Base-by-base conservation (phyloP, 2,329 filamentous ascomycete genomes). In the Rachicladosporium sp. region DNA sequence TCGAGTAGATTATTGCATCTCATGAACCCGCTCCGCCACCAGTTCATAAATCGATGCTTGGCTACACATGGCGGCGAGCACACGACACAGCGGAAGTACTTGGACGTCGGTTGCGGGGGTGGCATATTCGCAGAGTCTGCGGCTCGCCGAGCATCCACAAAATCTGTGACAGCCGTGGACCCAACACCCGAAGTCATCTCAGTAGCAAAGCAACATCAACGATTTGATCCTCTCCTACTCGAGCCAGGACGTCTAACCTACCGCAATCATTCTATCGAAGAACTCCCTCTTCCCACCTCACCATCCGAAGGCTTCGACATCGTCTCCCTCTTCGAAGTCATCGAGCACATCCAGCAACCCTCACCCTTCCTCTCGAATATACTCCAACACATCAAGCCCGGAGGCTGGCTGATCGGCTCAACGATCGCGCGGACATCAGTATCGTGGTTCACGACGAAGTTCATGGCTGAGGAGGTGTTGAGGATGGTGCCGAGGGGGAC, bases 11-110 rank as follows among this genome's bases (percentile, higher is more conserved):
- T 95, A 43, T 77, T 98, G 2, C 91, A 98, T 63, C 80, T 94
- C 50, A 96, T 98, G 89, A 96, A 98, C 65, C 91, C 91, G 2
- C 76, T 94, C 34, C 87, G 91, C 29, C 88, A 96, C 65, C 79
- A 87, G 63, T 96, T 96, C 64, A 91, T 95, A 60, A 71, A 71
- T 13, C 65, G 68, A 46, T 95, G 89, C 57, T 41, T 49, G 12
- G 61, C 70, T 47, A 71, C 74, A 12, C 68, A 72, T 34, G 63
- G 65, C 33, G 55, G 48, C 34, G 41, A 49, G 42, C 52, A 43
- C 2, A 40, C 44, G 13, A 42, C 43, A 3, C 40, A 54, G 6
- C 15, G 5, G 5, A 70, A 71, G 29, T 93, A 86, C 61, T 80
- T 98, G 38, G 91, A 98, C 61, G 76, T 98, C 43, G 91, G 91